Percentiles rank a stretch among this genome's conserved stretches.
Evolutionary conservation across 129 eudicot species (phyloP).

Genomic region (Flaveria sonorensis): DNA sequence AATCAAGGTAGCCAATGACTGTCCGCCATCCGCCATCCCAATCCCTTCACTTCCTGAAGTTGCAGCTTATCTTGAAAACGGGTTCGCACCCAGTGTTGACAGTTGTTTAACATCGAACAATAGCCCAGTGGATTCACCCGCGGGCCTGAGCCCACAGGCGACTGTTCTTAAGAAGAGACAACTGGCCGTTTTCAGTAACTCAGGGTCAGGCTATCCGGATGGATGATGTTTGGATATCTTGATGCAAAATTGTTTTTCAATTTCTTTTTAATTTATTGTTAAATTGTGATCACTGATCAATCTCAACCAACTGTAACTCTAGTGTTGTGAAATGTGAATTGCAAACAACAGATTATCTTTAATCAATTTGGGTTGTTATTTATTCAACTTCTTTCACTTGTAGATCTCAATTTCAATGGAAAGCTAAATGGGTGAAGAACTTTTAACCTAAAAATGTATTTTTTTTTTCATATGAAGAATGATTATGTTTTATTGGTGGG

Average conservation of each 20-base stretch:
- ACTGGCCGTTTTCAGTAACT: slow-evolving; percentile 47
- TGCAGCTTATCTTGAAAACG: slow-evolving; percentile 43
- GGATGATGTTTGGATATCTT: slow-evolving; percentile 60
- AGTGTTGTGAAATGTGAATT: slow-evolving; percentile 36
- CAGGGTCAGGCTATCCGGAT: slow-evolving; percentile 43
- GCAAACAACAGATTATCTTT: slow-evolving; percentile 28
- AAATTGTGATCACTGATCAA: slow-evolving; percentile 25
- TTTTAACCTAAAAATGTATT: not conserved
- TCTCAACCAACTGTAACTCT: slow-evolving; percentile 33
- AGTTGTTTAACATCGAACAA: slow-evolving; percentile 59
- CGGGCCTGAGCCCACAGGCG: slow-evolving; percentile 44
- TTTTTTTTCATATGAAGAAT: not conserved
- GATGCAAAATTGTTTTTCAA: not conserved
- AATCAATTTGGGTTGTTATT: slow-evolving; percentile 24
- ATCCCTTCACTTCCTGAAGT: slow-evolving; percentile 47
- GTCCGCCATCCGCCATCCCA: slow-evolving; percentile 39
- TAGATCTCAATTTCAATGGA: not conserved
- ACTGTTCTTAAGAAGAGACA: slow-evolving; percentile 59
- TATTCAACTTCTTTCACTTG: not conserved
- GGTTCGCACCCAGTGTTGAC: slow-evolving; percentile 41
- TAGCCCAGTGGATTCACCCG: slow-evolving; percentile 55
- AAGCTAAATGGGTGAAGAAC: not conserved
- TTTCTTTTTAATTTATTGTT: slow-evolving; percentile 5
- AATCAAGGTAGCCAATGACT: slow-evolving; percentile 67
- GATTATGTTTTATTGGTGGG: slow-evolving; percentile 34